Evolutionary conservation across 2,329 filamentous ascomycete species (phyloP).

Genomic region (Paracorniculantispora psalliotae): DNA sequence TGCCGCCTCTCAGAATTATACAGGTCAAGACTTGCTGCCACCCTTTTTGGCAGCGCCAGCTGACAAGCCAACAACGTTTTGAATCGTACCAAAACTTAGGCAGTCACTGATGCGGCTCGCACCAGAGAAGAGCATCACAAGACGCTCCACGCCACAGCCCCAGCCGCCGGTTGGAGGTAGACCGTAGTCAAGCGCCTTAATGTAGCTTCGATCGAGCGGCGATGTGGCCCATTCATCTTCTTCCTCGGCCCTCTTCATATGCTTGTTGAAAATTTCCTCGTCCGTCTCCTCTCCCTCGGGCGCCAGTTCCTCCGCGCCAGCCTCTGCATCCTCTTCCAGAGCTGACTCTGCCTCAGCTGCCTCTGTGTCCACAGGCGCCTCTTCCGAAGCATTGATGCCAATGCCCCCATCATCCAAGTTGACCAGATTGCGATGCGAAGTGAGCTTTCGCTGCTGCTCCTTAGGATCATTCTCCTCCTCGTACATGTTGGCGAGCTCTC

Average conservation of each 20-base stretch:
- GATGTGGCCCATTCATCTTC: conserved; percentile 41
- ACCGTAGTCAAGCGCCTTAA: conserved; percentile 79
- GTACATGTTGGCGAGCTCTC: conserved; percentile 92
- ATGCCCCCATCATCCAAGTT: conserved; percentile 30
- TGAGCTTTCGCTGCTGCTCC: conserved; percentile 79
- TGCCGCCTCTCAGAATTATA: not conserved
- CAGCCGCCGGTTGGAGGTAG: conserved; percentile 95
- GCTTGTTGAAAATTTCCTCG: conserved; percentile 26
- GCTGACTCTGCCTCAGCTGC: conserved; percentile 10
- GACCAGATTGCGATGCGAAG: conserved; percentile 42
- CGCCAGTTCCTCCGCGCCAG: conserved; percentile 17
- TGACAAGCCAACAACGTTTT: conserved; percentile 57
- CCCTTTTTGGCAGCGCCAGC: conserved; percentile 4
- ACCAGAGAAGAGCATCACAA: conserved; percentile 87
- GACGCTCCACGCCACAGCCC: conserved; percentile 87
- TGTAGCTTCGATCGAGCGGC: conserved; percentile 71
- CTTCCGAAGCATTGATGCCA: conserved; percentile 21
- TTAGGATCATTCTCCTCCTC: conserved; percentile 95
- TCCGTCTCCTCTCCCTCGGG: conserved; percentile 25
- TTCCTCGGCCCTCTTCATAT: not conserved
- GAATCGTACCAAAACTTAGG: conserved; percentile 80
- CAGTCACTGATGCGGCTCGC: conserved; percentile 77
- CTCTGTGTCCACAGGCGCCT: not conserved
- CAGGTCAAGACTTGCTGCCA: not conserved
- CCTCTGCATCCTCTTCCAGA: conserved; percentile 13